A percentile compares a stretch with the other conserved stretches of the same genome.
Conservation (phyloP, 176 grass and related monocot genomes). For the Urochloa ruziziensis region DNA sequence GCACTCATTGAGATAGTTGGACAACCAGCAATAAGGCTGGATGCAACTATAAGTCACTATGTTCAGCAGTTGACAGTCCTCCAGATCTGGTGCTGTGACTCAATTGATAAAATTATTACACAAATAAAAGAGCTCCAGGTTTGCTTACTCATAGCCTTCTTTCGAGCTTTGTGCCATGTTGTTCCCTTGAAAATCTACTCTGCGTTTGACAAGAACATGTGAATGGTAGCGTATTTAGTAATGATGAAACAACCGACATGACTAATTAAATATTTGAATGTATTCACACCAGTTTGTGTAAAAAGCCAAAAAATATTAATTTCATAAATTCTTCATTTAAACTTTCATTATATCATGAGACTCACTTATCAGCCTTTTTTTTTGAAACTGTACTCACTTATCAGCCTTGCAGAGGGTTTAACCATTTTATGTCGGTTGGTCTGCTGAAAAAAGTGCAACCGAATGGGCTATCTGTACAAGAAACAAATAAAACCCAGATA, state of each 20-base stretch:
- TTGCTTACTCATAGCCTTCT: not conserved
- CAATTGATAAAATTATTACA: not conserved
- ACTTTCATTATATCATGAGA: not conserved
- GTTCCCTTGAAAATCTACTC: no score
- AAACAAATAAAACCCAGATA: not conserved
- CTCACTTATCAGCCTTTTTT: not conserved
- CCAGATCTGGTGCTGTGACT: slow-evolving; percentile 3
- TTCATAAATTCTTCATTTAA: not conserved
- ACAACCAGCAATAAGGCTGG: slow-evolving; percentile 6
- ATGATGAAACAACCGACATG: no score
- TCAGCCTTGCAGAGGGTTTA: not conserved
- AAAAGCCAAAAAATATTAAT: not conserved
- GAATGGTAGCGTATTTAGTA: not conserved
- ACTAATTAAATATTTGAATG: not conserved
- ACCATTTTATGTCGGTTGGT: not conserved
- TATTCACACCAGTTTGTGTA: not conserved
- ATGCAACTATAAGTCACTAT: slow-evolving; percentile 19
- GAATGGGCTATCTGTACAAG: not conserved
- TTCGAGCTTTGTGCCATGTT: not conserved
- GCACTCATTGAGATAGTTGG: not conserved
- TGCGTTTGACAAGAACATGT: not conserved
- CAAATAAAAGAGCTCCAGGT: slow-evolving; percentile 28
- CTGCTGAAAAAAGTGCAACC: not conserved
- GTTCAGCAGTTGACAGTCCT: slow-evolving; percentile 17
- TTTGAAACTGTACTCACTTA: no score